Percentiles rank a stretch among this genome's conserved stretches.
Evolutionary conservation across 129 eudicot species (phyloP).

Genomic region (Pulicaria dysenterica): DNA sequence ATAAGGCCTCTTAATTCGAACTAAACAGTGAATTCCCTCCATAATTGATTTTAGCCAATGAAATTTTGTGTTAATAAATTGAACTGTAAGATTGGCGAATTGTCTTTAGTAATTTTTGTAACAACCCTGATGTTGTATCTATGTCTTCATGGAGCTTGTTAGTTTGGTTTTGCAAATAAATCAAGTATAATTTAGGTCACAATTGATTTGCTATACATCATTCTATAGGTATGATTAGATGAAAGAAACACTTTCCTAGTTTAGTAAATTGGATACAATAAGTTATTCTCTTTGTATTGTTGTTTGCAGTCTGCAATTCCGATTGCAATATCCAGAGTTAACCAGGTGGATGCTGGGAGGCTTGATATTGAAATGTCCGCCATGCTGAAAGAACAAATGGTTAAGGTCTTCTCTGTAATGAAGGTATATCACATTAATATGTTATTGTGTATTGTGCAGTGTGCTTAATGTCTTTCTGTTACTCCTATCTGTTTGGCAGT

Average conservation of each 20-base stretch:
- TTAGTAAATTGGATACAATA: slow-evolving; percentile 11
- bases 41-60: neutral
- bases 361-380: slow-evolving; percentile 97
- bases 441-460: neutral
- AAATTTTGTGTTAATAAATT: slow-evolving; percentile 1
- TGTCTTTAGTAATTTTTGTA: neutral
- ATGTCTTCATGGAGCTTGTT: neutral
- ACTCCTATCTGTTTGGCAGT: neutral
- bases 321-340: slow-evolving; percentile 87
- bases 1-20: neutral
- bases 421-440: slow-evolving; percentile 58
- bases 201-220: neutral
- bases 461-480: slow-evolving; percentile 1
- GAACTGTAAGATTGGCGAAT: neutral
- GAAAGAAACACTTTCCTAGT: neutral
- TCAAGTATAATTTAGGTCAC: neutral
- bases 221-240: slow-evolving; percentile 8
- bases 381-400: slow-evolving; percentile 94
- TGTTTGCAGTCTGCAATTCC: slow-evolving; percentile 61
- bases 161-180: neutral
- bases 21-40: neutral
- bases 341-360: slow-evolving; percentile 93
- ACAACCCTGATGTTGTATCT: neutral
- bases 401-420: slow-evolving; percentile 81
- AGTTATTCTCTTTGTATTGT: neutral